phyloP scores from a whole-genome alignment of 2,329 filamentous ascomycete genomes.

The Magnaporthales sp. region DNA sequence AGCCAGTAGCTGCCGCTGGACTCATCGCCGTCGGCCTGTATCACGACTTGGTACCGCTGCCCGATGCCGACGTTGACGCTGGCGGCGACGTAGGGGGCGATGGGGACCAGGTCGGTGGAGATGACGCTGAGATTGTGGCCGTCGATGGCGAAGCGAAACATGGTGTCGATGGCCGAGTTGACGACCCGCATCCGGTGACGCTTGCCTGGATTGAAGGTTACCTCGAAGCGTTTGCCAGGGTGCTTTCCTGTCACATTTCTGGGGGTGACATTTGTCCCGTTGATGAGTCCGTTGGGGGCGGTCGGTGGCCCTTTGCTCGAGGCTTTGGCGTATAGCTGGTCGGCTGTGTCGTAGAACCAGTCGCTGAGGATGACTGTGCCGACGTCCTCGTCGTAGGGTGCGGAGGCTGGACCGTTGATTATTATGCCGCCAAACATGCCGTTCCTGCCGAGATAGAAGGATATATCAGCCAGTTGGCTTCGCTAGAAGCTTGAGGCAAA shows the following conservation, averaged over 20 bases:
- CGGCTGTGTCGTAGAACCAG: slow-evolving; percentile 2
- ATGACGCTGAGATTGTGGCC: slow-evolving; percentile 37
- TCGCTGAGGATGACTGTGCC: slow-evolving; percentile 1
- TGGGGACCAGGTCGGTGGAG: slow-evolving; percentile 36
- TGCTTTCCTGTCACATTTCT: not conserved
- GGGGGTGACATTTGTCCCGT: slow-evolving; percentile 1
- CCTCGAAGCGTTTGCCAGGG: slow-evolving; percentile 16
- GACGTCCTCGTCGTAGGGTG: slow-evolving; percentile 5
- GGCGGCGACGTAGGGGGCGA: slow-evolving; percentile 37
- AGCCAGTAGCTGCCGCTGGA: slow-evolving; percentile 13
- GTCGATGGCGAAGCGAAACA: slow-evolving; percentile 36
- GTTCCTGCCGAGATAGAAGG: too few species aligned
- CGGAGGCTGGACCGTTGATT: slow-evolving; percentile 37
- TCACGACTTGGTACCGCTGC: slow-evolving; percentile 15
- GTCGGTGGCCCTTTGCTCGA: not conserved
- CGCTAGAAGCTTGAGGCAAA: too few species aligned
- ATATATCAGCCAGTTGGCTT: too few species aligned
- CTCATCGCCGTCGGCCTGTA: not conserved
- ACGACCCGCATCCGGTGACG: slow-evolving; percentile 33
- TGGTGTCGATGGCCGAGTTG: slow-evolving; percentile 33
- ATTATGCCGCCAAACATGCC: slow-evolving; percentile 43
- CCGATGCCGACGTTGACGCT: slow-evolving; percentile 34
- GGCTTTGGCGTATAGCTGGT: not conserved
- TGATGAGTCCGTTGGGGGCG: not conserved
- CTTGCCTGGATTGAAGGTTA: slow-evolving; percentile 22